These are phyloP conservation scores for Cyclotella cryptica DNA, from an alignment of 108 stramenopile genomes.

Conservation along the genomic window DNA sequence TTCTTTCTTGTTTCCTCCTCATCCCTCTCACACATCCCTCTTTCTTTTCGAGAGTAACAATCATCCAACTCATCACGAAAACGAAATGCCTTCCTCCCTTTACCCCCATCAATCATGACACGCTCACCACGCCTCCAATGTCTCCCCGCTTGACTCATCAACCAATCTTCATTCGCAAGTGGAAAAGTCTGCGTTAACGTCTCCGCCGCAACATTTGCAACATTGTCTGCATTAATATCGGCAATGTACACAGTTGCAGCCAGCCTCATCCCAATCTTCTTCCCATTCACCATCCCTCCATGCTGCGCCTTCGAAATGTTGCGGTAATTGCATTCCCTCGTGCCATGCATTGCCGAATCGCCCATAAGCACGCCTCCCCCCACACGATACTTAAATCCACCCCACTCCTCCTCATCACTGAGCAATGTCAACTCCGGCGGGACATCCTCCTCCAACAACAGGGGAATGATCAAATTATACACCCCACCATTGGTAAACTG, in stretches of 20 bases:
- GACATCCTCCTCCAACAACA: constrained; percentile 55
- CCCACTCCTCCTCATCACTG: constrained; percentile 22
- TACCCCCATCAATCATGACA: constrained; percentile 5
- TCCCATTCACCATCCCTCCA: background rate
- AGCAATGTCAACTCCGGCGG: constrained; percentile 52
- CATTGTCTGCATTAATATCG: constrained; percentile 54
- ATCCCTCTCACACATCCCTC: constrained; percentile 40
- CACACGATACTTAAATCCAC: constrained; percentile 36
- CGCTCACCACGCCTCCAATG: constrained; percentile 37
- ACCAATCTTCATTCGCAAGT: constrained; percentile 33
- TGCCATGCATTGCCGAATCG: constrained; percentile 45
- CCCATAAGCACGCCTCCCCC: constrained; percentile 44
- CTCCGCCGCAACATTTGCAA: constrained; percentile 25
- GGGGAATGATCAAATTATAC: constrained; percentile 71
- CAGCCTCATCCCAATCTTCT: constrained; percentile 53
- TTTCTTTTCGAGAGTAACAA: constrained; percentile 20
- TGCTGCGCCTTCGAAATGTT: background rate
- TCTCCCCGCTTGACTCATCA: constrained; percentile 36
- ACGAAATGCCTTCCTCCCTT: constrained; percentile 42
- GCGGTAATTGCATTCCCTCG: constrained; percentile 9
- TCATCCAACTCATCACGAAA: constrained; percentile 34
- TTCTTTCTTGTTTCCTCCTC: constrained; percentile 18
- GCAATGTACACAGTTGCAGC: constrained; percentile 69
- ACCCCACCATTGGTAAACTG: constrained; percentile 33
- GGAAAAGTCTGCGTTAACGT: constrained; percentile 50